These are phyloP conservation scores for Adansonia madagascariensis DNA, from an alignment of 441 rosid species.

Conservation along the genomic window DNA sequence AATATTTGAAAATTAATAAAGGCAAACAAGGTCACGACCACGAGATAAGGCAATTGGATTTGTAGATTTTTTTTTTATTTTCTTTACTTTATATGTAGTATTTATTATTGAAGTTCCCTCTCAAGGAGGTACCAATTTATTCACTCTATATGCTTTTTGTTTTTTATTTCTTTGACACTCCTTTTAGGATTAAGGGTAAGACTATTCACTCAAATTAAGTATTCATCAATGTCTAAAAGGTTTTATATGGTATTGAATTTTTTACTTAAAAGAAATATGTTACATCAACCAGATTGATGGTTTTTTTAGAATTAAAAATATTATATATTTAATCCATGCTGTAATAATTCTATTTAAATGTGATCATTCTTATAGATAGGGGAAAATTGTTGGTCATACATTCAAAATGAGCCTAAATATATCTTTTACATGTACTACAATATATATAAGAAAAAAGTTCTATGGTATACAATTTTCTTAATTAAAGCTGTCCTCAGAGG, in stretches of 20 bases:
- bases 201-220: constrained; percentile 12
- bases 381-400: neutral
- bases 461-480: too few species aligned
- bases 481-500: too few species aligned
- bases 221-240: constrained; percentile 14
- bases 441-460: too few species aligned
- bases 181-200: neutral
- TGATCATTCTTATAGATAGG: neutral
- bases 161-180: neutral
- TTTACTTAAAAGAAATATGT: neutral
- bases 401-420: neutral
- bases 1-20: constrained; percentile 48
- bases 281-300: neutral
- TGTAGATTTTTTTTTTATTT: constrained; percentile 19
- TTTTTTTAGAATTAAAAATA: neutral
- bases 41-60: constrained; percentile 44
- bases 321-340: neutral
- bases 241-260: neutral
- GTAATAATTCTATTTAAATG: neutral
- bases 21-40: constrained; percentile 39
- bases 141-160: neutral
- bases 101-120: constrained; percentile 25
- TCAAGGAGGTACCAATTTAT: constrained; percentile 34
- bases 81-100: neutral
- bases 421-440: neutral